Evolutionary conservation across 1,139 yeast species (phyloP).

Genomic region (Geotrichum restrictum): DNA sequence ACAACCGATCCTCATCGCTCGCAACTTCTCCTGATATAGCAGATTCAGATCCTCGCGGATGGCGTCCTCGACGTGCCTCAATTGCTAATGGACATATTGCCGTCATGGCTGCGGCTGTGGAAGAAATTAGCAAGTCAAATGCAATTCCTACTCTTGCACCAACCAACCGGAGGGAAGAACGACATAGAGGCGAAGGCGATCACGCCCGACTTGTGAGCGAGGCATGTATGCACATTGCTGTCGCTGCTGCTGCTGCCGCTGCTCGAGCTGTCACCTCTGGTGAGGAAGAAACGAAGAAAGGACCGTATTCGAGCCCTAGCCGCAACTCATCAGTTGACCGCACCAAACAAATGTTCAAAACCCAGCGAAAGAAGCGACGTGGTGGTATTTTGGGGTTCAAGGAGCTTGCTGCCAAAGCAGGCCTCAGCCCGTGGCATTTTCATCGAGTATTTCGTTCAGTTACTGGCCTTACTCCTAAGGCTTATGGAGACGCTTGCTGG

Average conservation of each 20-base stretch:
- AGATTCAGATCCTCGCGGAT: slow-evolving; percentile 22
- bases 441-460: slow-evolving; percentile 84
- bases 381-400: slow-evolving; percentile 88
- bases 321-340: slow-evolving; percentile 24
- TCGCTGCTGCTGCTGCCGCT: slow-evolving; percentile 69
- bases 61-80: slow-evolving; percentile 34
- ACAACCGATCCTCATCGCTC: slow-evolving; percentile 26
- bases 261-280: slow-evolving; percentile 34
- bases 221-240: slow-evolving; percentile 80
- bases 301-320: slow-evolving; percentile 20
- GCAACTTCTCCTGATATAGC: slow-evolving; percentile 22
- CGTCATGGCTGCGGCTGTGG: slow-evolving; percentile 29
- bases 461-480: slow-evolving; percentile 81
- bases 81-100: slow-evolving; percentile 35
- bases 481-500: slow-evolving; percentile 85
- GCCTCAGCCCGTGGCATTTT: slow-evolving; percentile 89
- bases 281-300: slow-evolving; percentile 24
- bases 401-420: slow-evolving; percentile 80
- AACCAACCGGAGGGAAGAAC: slow-evolving; percentile 17
- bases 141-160: background rate
- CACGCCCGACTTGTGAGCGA: slow-evolving; percentile 69
- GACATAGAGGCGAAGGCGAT: slow-evolving; percentile 40
- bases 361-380: slow-evolving; percentile 56
- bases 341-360: slow-evolving; percentile 24
- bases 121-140: slow-evolving; percentile 23